phyloP scores from a whole-genome alignment of 768 basidiomycete species.

The Hygrocybe coccinea region DNA sequence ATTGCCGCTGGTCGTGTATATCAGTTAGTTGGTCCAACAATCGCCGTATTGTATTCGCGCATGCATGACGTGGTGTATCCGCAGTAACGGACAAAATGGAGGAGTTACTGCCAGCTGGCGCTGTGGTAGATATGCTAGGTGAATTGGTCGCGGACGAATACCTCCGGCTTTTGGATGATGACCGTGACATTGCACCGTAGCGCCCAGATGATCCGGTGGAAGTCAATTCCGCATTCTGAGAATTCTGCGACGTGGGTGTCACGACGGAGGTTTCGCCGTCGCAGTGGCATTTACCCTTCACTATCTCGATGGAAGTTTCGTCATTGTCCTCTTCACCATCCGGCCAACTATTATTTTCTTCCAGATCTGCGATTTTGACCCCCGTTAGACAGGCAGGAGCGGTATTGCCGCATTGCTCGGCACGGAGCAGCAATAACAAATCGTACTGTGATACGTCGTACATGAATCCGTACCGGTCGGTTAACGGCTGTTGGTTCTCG shows the following conservation, averaged over 20 bases:
- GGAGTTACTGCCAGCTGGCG: conserved; percentile 28
- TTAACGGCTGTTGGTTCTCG: conserved; percentile 55
- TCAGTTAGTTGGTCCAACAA: conserved; percentile 72
- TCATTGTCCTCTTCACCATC: conserved; percentile 50
- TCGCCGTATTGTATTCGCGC: conserved; percentile 66
- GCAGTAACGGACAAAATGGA: conserved; percentile 58
- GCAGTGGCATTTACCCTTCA: conserved; percentile 44
- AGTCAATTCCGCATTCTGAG: conserved; percentile 4
- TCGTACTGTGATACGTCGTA: conserved; percentile 84
- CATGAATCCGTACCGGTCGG: conserved; percentile 88
- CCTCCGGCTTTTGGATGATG: conserved; percentile 53
- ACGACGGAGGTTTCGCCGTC: conserved; percentile 27
- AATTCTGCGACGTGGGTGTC: conserved; percentile 11
- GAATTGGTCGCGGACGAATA: conserved; percentile 35
- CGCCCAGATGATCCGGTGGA: conserved; percentile 7
- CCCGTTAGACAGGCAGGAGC: conserved; percentile 85
- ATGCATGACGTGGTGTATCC: conserved; percentile 68
- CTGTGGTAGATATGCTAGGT: conserved; percentile 16
- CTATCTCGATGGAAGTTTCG: conserved; percentile 38
- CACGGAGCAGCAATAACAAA: conserved; percentile 66
- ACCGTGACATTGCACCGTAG: conserved; percentile 34
- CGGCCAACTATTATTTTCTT: conserved; percentile 74
- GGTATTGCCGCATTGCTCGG: conserved; percentile 64
- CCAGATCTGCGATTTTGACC: conserved; percentile 79
- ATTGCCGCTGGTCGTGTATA: conserved; percentile 79